Conservation (phyloP, 2,329 filamentous ascomycete species). For the Ilyonectria mors-panacis region DNA sequence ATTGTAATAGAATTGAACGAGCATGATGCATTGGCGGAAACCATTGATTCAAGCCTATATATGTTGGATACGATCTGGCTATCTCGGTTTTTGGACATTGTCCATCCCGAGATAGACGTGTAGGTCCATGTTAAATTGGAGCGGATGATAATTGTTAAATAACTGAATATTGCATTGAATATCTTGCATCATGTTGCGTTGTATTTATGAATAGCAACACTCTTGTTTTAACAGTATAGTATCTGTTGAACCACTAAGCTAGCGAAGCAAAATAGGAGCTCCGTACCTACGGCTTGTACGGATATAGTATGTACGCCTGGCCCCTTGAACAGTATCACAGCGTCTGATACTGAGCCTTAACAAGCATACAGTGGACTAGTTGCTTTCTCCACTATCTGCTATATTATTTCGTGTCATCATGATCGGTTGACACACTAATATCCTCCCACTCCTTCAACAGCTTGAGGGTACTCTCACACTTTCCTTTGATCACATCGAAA, state of each 20-base stretch:
- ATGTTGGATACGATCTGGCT: constrained; percentile 39
- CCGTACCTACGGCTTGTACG: too few relatives aligned
- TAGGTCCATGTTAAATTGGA: not conserved
- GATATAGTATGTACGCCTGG: too few relatives aligned
- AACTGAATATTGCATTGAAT: not conserved
- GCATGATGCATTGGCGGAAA: constrained; percentile 33
- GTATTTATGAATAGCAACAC: too few relatives aligned
- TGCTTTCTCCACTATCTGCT: not conserved
- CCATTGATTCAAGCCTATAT: constrained; percentile 20
- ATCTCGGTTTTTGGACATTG: not conserved
- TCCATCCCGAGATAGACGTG: not conserved
- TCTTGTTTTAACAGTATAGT: too few relatives aligned
- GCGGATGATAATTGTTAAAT: not conserved
- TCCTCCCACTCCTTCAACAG: constrained; percentile 66
- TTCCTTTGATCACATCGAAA: constrained; percentile 56
- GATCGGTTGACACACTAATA: constrained; percentile 43
- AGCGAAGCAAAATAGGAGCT: too few relatives aligned
- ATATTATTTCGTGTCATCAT: constrained; percentile 22
- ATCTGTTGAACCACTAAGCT: too few relatives aligned
- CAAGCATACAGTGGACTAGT: not conserved
- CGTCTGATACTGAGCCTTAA: too few relatives aligned
- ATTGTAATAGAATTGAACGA: constrained; percentile 48
- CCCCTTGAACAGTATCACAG: too few relatives aligned
- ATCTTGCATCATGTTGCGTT: not conserved
- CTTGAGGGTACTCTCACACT: constrained; percentile 59